Conservation (phyloP, 345 rosid genomes). For the Lepidium aucheri region DNA sequence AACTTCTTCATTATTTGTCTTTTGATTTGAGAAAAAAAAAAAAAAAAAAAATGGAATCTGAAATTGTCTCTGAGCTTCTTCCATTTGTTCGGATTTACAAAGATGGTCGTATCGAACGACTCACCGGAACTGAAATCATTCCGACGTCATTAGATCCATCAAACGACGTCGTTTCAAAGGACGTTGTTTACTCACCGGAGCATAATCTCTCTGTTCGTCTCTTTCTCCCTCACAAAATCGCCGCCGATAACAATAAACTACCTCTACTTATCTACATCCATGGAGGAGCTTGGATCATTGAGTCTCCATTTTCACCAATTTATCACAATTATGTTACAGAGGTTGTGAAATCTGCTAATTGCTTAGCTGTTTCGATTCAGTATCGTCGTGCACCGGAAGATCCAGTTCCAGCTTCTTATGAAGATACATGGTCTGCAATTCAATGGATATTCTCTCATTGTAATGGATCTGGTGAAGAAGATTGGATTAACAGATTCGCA, state of each 20-base stretch:
- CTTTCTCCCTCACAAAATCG: conserved; percentile 29
- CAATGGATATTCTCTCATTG: conserved; percentile 33
- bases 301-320: conserved; percentile 29
- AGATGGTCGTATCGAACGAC: conserved; percentile 36
- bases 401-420: conserved; percentile 37
- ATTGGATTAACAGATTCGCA: conserved; percentile 33
- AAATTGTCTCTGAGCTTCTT: conserved; percentile 22
- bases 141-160: conserved; percentile 30
- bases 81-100: conserved; percentile 28
- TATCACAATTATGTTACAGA: conserved; percentile 28
- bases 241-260: conserved; percentile 19
- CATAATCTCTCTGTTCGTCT: conserved; percentile 38
- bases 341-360: conserved; percentile 30
- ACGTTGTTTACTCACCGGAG: conserved; percentile 15
- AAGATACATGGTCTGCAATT: conserved; percentile 45
- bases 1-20: neutral
- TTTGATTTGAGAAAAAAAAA: too few relatives aligned
- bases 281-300: conserved; percentile 46
- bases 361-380: conserved; percentile 33
- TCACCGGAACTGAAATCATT: conserved; percentile 28
- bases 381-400: conserved; percentile 44
- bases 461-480: conserved; percentile 22
- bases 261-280: conserved; percentile 50
- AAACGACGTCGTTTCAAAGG: conserved; percentile 38
- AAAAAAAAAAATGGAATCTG: neutral